Conservation (phyloP, 805 yeast species). For the Monosporozyma aerobia region DNA sequence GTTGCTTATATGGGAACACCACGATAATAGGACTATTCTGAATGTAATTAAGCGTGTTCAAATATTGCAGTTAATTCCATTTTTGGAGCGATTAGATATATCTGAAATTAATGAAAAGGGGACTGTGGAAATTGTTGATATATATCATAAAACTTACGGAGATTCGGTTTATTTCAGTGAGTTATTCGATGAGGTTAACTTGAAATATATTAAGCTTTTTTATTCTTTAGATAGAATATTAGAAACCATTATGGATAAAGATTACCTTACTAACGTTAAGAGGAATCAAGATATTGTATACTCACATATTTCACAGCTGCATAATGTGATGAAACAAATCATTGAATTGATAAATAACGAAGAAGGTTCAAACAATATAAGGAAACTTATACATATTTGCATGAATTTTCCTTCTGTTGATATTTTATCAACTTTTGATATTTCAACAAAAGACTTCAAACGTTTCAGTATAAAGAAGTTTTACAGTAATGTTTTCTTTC, state of each 20-base stretch:
- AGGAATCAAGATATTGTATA: constrained; percentile 2
- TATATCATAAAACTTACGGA: constrained; percentile 24
- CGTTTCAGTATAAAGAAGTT: constrained; percentile 6
- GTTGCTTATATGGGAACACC: constrained; percentile 18
- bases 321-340: constrained; percentile 6
- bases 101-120: not conserved
- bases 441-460: constrained; percentile 19
- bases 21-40: constrained; percentile 22
- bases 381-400: constrained; percentile 13
- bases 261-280: not conserved
- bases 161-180: constrained; percentile 29
- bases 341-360: not conserved
- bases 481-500: not conserved
- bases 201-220: constrained; percentile 10
- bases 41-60: constrained; percentile 25
- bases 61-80: constrained; percentile 27
- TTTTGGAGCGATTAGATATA: constrained; percentile 7
- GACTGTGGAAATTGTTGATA: constrained; percentile 17
- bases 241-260: constrained; percentile 7
- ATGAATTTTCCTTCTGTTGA: constrained; percentile 17
- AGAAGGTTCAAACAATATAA: constrained; percentile 4
- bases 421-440: constrained; percentile 6
- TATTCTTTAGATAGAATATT: constrained; percentile 15
- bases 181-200: constrained; percentile 18
- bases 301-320: constrained; percentile 8